Percentiles rank a stretch among this genome's conserved stretches.
Conservation (phyloP, 2,329 filamentous ascomycete species). For the Beauveria brongniartii region DNA sequence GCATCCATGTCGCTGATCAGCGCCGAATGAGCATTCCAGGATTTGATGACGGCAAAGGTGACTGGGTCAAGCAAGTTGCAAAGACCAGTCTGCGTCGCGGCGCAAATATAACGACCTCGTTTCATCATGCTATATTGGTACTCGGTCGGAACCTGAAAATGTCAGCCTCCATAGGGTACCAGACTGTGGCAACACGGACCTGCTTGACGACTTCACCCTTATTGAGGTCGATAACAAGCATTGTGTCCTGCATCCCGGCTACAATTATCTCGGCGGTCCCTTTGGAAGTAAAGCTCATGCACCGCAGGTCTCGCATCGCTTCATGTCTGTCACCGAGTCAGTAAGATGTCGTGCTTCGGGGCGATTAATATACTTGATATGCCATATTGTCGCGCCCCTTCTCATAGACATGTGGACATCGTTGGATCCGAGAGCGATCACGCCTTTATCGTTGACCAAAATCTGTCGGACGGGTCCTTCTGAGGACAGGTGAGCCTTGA, state of each 20-base stretch:
- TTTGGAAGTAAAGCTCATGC: constrained; percentile 92
- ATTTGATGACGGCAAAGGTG: constrained; percentile 70
- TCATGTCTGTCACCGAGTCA: constrained; percentile 42
- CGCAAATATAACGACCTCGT: constrained; percentile 82
- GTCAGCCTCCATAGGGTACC: constrained; percentile 21
- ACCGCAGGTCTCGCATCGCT: constrained; percentile 79
- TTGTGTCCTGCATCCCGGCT: constrained; percentile 75
- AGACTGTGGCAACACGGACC: constrained; percentile 27
- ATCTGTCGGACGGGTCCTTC: constrained; percentile 83
- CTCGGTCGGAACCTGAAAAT: constrained; percentile 54
- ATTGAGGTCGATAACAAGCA: constrained; percentile 67
- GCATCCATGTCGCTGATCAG: constrained; percentile 96
- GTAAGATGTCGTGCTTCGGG: not conserved
- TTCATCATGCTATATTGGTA: constrained; percentile 89
- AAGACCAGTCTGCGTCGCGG: constrained; percentile 72
- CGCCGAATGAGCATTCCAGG: constrained; percentile 84
- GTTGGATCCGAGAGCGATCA: constrained; percentile 74
- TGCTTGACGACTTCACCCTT: constrained; percentile 67
- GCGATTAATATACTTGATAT: constrained; percentile 54
- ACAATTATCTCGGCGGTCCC: constrained; percentile 76
- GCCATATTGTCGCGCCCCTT: constrained; percentile 79
- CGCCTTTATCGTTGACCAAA: constrained; percentile 82
- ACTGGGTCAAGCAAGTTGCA: constrained; percentile 81
- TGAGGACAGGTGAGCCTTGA: constrained; percentile 63
- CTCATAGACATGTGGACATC: constrained; percentile 85